Evolutionary conservation across 2,329 filamentous ascomycete genomes (phyloP).

Genomic region (Alternaria infectoria): DNA sequence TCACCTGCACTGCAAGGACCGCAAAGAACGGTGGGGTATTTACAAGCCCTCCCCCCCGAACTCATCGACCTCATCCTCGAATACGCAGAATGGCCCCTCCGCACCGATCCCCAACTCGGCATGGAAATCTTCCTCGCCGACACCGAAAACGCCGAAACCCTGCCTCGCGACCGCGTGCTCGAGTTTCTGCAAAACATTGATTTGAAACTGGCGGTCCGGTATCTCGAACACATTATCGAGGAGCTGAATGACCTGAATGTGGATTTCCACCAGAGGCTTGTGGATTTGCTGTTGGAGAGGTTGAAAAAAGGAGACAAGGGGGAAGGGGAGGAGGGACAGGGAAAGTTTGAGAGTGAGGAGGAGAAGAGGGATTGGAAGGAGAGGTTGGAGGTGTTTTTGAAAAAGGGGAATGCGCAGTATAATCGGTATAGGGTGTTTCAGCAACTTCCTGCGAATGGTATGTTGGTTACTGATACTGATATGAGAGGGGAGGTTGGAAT

Average conservation of each 20-base stretch:
- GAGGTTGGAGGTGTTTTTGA: constrained; percentile 76
- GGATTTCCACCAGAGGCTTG: constrained; percentile 84
- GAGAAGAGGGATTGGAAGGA: constrained; percentile 59
- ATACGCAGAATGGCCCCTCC: constrained; percentile 87
- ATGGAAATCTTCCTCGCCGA: constrained; percentile 96
- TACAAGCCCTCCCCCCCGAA: constrained; percentile 87
- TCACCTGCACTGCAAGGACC: constrained; percentile 74
- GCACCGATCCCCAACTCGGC: constrained; percentile 72
- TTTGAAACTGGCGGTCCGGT: constrained; percentile 73
- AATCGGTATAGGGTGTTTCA: constrained; percentile 78
- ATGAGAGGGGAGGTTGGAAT: no score
- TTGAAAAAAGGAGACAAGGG: constrained; percentile 51
- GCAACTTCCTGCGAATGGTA: constrained; percentile 80
- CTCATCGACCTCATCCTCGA: constrained; percentile 91
- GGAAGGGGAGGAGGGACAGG: constrained; percentile 41
- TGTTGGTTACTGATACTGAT: constrained; percentile 39
- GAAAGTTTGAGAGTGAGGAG: constrained; percentile 42
- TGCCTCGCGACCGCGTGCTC: constrained; percentile 79
- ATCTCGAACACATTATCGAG: constrained; percentile 88
- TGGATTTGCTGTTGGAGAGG: constrained; percentile 71
- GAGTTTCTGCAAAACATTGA: constrained; percentile 76
- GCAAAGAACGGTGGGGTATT: constrained; percentile 81
- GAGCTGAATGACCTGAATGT: constrained; percentile 85
- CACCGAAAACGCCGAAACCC: constrained; percentile 89
- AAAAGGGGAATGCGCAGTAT: constrained; percentile 74